Evolutionary conservation across 306 rosid species (phyloP), one percentile per base, ranked within the genome.

Genomic region (Heteromeles arbutifolia): DNA sequence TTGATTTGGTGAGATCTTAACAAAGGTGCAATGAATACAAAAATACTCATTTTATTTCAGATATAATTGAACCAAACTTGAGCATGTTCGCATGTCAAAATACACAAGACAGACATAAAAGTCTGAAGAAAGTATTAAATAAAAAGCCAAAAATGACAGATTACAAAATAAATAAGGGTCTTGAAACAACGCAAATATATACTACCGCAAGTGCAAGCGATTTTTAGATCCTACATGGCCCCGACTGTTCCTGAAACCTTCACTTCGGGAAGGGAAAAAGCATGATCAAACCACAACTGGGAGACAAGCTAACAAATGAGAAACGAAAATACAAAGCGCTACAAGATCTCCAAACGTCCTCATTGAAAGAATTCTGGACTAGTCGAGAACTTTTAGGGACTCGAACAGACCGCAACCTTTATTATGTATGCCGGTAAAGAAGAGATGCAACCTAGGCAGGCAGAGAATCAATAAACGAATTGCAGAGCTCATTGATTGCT

Each of bases 311-410:
- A 71, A 80, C 53, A 69, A 67, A 50, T 58, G 73, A 21, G 65
- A 43, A 39, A 65, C 22, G 74, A 77, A 57, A 83, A 72, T 77
- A 86, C 84, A 80, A 74, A 75, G 78, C 74, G 3, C 80, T 85
- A 86, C 76, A 79, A 58, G 70, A 84, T 83, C 88, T 78, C 88
- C 80, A 85, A 41, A 80, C 75, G 84, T 81, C 73, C 80, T 80
- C 81, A n/a, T 83, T 39, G 32, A 73, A 80, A 80, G 77, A 80
- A 77, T 74, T 56, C 77, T 76, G 63, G 79, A 80, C 87, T 82
- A 76, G 77, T 82, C 69, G 71, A 53, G 65, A 77, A 75, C 72
- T 84, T 71, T 28, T 48, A 50, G 77, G 78, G 81, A 83, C 84
- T 82, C 87, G 72, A 81, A 89, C 56, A 80, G 83, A 80, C 80